Percentiles rank a stretch among this genome's conserved stretches.
Evolutionary conservation across 371 early-diverging fungal genomes (phyloP).

Genomic region (Dinochytrium kinnereticum): DNA sequence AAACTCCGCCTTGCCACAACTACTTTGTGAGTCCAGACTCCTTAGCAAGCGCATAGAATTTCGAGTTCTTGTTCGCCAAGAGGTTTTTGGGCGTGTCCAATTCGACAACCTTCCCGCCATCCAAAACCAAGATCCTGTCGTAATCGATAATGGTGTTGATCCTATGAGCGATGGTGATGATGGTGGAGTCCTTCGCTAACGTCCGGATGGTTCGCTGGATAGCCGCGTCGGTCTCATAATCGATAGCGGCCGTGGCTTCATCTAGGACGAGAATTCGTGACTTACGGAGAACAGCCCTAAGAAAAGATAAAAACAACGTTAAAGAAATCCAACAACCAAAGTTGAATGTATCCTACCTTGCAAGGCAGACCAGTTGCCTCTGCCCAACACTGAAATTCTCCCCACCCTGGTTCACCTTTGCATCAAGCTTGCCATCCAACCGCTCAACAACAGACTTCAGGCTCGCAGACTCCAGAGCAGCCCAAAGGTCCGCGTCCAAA

Average conservation of each 20-base stretch:
- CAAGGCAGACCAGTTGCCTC: slow-evolving; percentile 65
- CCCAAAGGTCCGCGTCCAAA: slow-evolving; percentile 83
- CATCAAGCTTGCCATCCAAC: slow-evolving; percentile 68
- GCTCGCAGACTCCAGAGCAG: slow-evolving; percentile 75
- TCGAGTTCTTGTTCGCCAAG: slow-evolving; percentile 63
- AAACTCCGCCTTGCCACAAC: background rate
- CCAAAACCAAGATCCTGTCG: slow-evolving; percentile 77
- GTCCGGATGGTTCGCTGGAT: slow-evolving; percentile 89
- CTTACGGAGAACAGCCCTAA: slow-evolving; percentile 39
- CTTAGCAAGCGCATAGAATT: slow-evolving; percentile 75
- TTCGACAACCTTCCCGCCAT: slow-evolving; percentile 77
- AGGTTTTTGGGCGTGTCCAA: slow-evolving; percentile 75
- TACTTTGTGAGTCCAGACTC: slow-evolving; percentile 64
- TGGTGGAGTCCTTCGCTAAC: slow-evolving; percentile 86
- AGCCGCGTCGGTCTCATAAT: slow-evolving; percentile 69
- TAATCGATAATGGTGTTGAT: slow-evolving; percentile 87
- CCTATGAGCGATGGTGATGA: slow-evolving; percentile 91
- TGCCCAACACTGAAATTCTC: slow-evolving; percentile 91
- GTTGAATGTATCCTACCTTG: slow-evolving; percentile 34
- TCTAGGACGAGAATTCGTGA: slow-evolving; percentile 56
- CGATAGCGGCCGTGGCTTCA: slow-evolving; percentile 56
- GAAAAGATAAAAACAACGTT: slow-evolving; percentile 7
- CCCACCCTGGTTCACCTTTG: slow-evolving; percentile 58
- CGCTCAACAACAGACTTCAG: slow-evolving; percentile 68
- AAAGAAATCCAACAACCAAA: background rate